Evolutionary conservation across 2,329 filamentous ascomycete species (phyloP).

Genomic region (Arthrobotrys iridis): DNA sequence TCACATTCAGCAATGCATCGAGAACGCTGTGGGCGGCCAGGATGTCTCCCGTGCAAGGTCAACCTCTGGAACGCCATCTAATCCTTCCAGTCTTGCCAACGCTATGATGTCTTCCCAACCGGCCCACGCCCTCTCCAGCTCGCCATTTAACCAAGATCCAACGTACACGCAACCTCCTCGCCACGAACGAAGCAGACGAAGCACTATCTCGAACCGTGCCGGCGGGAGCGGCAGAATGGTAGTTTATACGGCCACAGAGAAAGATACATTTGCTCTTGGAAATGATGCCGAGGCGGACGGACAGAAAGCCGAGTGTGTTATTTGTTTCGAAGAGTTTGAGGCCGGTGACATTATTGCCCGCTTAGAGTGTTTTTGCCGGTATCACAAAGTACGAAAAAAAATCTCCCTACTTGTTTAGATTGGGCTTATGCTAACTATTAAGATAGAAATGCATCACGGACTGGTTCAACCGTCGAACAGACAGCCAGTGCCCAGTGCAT

Average conservation of each 20-base stretch:
- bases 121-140: not conserved
- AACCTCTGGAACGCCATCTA: constrained; percentile 16
- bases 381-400: constrained; percentile 63
- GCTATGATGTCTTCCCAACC: constrained; percentile 32
- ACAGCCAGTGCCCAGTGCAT: constrained; percentile 35
- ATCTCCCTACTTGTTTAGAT: not conserved
- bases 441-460: constrained; percentile 39
- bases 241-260: constrained; percentile 66
- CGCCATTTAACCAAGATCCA: constrained; percentile 2
- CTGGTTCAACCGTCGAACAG: constrained; percentile 31
- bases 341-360: constrained; percentile 66
- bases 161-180: not conserved
- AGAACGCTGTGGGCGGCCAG: constrained; percentile 56
- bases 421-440: not conserved
- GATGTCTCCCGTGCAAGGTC: constrained; percentile 54
- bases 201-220: constrained; percentile 57
- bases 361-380: constrained; percentile 68
- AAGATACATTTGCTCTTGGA: constrained; percentile 64
- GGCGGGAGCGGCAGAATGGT: constrained; percentile 62
- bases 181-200: constrained; percentile 37
- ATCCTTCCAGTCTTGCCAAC: constrained; percentile 20
- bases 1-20: constrained; percentile 64
- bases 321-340: constrained; percentile 68
- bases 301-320: constrained; percentile 64
- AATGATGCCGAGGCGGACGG: constrained; percentile 62